phyloP scores from a whole-genome alignment of 306 rosid species.

The Spatholobus suberectus region DNA sequence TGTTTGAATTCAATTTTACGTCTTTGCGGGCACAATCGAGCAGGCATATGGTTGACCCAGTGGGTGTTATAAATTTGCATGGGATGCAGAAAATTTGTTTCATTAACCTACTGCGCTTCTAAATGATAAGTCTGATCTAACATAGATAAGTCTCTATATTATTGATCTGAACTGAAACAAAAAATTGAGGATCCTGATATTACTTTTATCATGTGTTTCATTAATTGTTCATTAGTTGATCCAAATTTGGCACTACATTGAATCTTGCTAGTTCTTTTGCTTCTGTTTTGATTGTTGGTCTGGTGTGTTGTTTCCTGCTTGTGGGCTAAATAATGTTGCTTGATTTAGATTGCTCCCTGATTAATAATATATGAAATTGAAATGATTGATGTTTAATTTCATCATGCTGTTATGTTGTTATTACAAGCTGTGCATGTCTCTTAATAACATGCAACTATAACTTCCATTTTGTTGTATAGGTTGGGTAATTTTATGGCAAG shows the following conservation, averaged over 20 bases:
- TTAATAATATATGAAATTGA: constrained; percentile 18
- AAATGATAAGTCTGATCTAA: constrained; percentile 7
- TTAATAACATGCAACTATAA: neutral
- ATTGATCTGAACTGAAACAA: constrained; percentile 7
- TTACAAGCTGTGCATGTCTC: constrained; percentile 10
- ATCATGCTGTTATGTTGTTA: neutral
- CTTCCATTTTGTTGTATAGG: neutral
- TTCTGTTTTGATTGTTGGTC: constrained; percentile 10
- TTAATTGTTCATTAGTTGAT: constrained; percentile 24
- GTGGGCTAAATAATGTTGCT: neutral
- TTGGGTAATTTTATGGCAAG: constrained; percentile 14
- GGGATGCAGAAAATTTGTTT: neutral
- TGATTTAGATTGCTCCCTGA: neutral
- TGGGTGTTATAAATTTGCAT: neutral
- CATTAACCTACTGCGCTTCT: neutral
- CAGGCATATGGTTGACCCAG: neutral
- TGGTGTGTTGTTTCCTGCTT: neutral
- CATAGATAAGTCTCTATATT: neutral
- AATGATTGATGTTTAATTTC: constrained; percentile 2
- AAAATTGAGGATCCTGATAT: constrained; percentile 15
- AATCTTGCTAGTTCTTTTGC: constrained; percentile 8
- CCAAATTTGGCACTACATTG: neutral
- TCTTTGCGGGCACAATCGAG: neutral
- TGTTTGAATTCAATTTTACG: neutral
- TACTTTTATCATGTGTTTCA: neutral